Evolutionary conservation across 768 basidiomycete genomes (phyloP).

Genomic region (Zangia roseola): DNA sequence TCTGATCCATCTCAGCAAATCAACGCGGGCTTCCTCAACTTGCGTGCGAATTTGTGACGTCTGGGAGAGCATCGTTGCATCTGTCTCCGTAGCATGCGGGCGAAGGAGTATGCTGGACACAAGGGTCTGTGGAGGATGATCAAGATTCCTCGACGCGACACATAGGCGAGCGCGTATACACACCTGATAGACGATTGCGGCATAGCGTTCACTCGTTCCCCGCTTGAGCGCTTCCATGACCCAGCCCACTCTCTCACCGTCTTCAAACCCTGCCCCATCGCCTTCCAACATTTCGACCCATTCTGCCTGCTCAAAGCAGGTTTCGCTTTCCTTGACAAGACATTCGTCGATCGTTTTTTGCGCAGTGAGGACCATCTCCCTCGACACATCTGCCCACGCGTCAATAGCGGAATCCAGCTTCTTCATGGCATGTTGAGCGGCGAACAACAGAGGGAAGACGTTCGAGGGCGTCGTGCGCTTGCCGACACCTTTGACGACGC

Average conservation of each 20-base stretch:
- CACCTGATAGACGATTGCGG: slow-evolving; percentile 76
- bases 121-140: slow-evolving; percentile 47
- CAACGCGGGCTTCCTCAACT: slow-evolving; percentile 64
- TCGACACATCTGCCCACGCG: slow-evolving; percentile 36
- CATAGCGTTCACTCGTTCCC: slow-evolving; percentile 63
- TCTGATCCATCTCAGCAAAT: slow-evolving; percentile 59
- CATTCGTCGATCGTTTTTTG: slow-evolving; percentile 63
- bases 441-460: slow-evolving; percentile 65
- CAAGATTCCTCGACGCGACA: background rate
- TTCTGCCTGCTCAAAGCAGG: slow-evolving; percentile 64
- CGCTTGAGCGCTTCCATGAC: slow-evolving; percentile 65
- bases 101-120: slow-evolving; percentile 73
- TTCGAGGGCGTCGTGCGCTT: slow-evolving; percentile 68
- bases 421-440: slow-evolving; percentile 58
- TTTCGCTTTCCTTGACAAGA: slow-evolving; percentile 55
- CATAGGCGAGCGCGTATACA: slow-evolving; percentile 5
- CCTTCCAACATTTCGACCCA: slow-evolving; percentile 76
- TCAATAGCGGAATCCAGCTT: slow-evolving; percentile 60
- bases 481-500: slow-evolving; percentile 68
- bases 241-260: slow-evolving; percentile 75
- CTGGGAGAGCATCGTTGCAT: slow-evolving; percentile 59
- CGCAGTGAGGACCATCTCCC: slow-evolving; percentile 65
- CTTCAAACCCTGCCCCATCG: slow-evolving; percentile 73
- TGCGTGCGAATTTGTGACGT: slow-evolving; percentile 70
- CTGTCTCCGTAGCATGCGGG: slow-evolving; percentile 57